These are phyloP conservation scores for Aspergillus ellipticus DNA, from an alignment of 495 filamentous ascomycete genomes.

Conservation along the genomic window DNA sequence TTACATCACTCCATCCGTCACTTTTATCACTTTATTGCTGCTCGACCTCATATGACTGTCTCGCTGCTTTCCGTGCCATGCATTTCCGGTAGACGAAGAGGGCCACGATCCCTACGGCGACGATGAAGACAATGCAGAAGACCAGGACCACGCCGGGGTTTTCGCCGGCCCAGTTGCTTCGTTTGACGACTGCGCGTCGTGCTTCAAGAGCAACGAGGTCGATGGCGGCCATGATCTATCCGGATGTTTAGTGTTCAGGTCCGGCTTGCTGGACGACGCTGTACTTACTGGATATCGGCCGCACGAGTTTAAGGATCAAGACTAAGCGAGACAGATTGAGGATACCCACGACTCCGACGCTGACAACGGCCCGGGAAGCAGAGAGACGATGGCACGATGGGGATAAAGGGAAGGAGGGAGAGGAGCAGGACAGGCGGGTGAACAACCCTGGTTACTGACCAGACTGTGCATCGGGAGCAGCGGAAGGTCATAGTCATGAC, in stretches of 20 bases:
- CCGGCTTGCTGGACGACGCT: not conserved
- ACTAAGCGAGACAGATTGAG: not conserved
- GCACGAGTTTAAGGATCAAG: not conserved
- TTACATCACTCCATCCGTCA: too few species aligned
- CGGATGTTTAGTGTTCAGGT: not conserved
- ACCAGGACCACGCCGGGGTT: constrained; percentile 53
- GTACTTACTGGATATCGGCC: not conserved
- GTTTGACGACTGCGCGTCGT: constrained; percentile 26
- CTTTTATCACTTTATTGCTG: not conserved
- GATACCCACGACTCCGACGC: not conserved
- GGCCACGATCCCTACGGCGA: constrained; percentile 38
- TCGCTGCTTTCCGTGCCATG: constrained; percentile 33
- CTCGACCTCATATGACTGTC: constrained; percentile 22
- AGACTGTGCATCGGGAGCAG: constrained; percentile 6
- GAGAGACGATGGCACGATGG: not conserved
- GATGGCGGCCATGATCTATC: constrained; percentile 37
- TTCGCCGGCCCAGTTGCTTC: constrained; percentile 46
- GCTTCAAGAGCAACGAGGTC: constrained; percentile 20
- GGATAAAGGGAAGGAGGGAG: not conserved
- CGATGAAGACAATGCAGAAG: constrained; percentile 50
- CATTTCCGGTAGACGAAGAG: constrained; percentile 44
- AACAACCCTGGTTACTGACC: not conserved
- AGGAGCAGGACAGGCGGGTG: not conserved
- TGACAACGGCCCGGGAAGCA: not conserved
- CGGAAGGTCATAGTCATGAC: constrained; percentile 11